A percentile compares a stretch with the other conserved stretches of the same genome.
Evolutionary conservation across 371 early-diverging fungal genomes (phyloP).

Genomic region (Nematocida parisii): DNA sequence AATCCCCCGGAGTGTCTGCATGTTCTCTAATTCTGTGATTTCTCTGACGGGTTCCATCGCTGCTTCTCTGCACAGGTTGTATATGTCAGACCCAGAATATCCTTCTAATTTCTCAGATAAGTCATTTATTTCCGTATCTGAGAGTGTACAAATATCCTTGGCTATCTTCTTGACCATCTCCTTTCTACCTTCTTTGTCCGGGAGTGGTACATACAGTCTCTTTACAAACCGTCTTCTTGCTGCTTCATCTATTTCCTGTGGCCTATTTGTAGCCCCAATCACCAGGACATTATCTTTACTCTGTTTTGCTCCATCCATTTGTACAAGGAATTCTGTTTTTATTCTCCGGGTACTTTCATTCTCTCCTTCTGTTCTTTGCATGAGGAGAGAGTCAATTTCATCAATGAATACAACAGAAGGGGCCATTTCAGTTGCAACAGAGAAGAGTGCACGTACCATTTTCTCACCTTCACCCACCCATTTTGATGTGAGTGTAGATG

Average conservation of each 20-base stretch:
- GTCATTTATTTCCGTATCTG: constrained; percentile 72
- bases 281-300: constrained; percentile 77
- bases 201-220: constrained; percentile 79
- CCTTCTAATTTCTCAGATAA: constrained; percentile 73
- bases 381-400: constrained; percentile 82
- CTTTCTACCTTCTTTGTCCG: constrained; percentile 74
- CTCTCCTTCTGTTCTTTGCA: constrained; percentile 82
- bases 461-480: constrained; percentile 93
- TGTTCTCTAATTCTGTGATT: constrained; percentile 72
- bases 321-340: constrained; percentile 79
- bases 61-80: constrained; percentile 89
- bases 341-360: constrained; percentile 80
- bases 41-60: constrained; percentile 75
- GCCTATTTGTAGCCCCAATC: constrained; percentile 77
- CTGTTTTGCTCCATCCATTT: constrained; percentile 77
- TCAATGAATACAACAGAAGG: constrained; percentile 84
- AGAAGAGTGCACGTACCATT: constrained; percentile 85
- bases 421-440: constrained; percentile 78
- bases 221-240: constrained; percentile 76
- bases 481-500: constrained; percentile 82
- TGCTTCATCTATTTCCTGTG: constrained; percentile 83
- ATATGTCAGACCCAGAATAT: constrained; percentile 93
- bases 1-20: constrained; percentile 76
- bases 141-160: constrained; percentile 69
- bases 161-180: constrained; percentile 74